Base-by-base conservation (phyloP, 2,329 filamentous ascomycete species). In the Lasiodiplodia theobromae region DNA sequence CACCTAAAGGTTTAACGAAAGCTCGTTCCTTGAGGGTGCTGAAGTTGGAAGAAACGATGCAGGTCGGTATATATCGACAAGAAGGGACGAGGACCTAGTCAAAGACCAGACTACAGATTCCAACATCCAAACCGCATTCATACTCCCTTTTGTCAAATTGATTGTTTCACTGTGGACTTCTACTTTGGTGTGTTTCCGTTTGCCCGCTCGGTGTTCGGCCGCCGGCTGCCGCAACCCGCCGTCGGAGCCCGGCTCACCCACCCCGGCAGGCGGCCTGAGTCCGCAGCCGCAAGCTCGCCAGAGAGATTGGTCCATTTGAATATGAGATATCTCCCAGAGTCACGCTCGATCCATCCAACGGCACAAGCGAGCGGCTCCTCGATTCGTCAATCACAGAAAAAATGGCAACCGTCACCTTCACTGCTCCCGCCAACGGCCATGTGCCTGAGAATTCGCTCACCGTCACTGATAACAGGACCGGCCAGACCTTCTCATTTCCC, bases 381-480 rank as follows among this genome's bases (percentile, higher is more conserved):
- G 2, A 52, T 12, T 7, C 18, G 11, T 52, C 18, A 52, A 25
- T 28, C 21, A 52, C n/a, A 23, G 23, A n/a, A n/a, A 52, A 52
- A 52, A 52, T 52, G 49, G 49, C 49, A 12, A 52, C 49, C 3
- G 49, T 25, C 21, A 52, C 49, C 21, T 2, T 54, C 52, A 34
- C 52, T 54, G 10, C 52, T 31, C 25, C 53, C 18, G 7, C 25
- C 28, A 37, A 56, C 28, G 53, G 25, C 14, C 23, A 54, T 25
- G 52, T 12, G 49, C 11, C 49, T 21, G 18, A 21, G 7, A 37
- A 56, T 37, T 37, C 57, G 34, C 71, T 75, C 4, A 67, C 63
- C 47, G 66, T 78, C 40, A 71, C 62, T 38, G 77, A 79, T 67
- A 76, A 73, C 18, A 75, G 76, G 23, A 79, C 76, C 1, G 67